Base-by-base conservation (phyloP, 208 protist species). In the Porcisia hertigi region DNA sequence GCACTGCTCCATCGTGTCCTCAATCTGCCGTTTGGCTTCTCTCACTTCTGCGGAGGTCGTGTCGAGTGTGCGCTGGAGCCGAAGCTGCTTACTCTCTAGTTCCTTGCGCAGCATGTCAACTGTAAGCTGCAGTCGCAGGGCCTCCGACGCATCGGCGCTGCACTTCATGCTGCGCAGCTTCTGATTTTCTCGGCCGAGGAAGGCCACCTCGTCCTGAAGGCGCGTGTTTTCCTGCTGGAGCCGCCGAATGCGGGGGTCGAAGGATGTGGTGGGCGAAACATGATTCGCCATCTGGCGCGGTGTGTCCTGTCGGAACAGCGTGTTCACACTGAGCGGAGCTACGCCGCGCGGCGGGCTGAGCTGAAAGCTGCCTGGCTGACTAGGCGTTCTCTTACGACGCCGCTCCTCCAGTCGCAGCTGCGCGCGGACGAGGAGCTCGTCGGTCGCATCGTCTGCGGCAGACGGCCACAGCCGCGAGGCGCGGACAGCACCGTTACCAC, bases 181-280 rank as follows among this genome's bases (percentile, higher is more conserved):
- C 45, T 88, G 73, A 60, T 87, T 90, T 43, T 87, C 88, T 2
- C 76, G 72, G 47, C 76, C 63, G 45, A 93, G 77, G 70, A 88
- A 90, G 66, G 69, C 67, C 7, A 93, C 80, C 66, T 90, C 88
- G 25, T 84, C 84, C 47, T 84, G 76, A 36, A 93, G 79, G 14
- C 88, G 83, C 3, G 45, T 25, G 75, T 87, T 86, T 58, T 93
- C 88, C 71, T 85, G 74, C 47, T 77, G 59, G n/a, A 93, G 75
- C 8, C 86, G 86, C 3, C 75, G 76, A 62, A 76, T 34, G 30
- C 69, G 63, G 3, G 80, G 81, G n/a, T 86, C 86, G 12, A 66
- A 36, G 36, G 71, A 77, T 25, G 41, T 41, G n/a, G 63, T 52
- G 12, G 67, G 41, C 7, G 58, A 70, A 45, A 70, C 71, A 45